Evolutionary conservation across 1,284 basidiomycete species (phyloP).

Genomic region (Cryptococcus sp.): DNA sequence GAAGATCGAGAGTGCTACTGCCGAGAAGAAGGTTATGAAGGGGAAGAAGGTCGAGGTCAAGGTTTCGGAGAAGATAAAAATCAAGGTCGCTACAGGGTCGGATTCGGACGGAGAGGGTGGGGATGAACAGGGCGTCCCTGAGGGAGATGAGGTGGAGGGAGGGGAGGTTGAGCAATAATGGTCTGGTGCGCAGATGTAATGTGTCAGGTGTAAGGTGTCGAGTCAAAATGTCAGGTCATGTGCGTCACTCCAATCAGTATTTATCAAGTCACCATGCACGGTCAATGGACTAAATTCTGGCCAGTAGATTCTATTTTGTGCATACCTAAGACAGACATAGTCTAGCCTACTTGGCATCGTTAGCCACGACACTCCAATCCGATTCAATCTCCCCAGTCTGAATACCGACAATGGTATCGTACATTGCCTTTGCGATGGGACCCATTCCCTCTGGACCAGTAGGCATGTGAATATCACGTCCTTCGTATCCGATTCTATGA

Average conservation of each 20-base stretch:
- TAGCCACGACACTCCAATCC: slow-evolving; percentile 61
- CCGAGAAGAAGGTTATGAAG: neutral
- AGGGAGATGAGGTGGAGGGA: neutral
- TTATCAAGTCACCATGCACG: no score
- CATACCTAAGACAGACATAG: no score
- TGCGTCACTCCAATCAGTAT: no score
- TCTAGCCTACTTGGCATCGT: slow-evolving; percentile 14
- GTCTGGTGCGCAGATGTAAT: no score
- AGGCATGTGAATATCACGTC: slow-evolving; percentile 76
- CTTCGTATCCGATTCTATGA: slow-evolving; percentile 72
- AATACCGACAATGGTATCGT: slow-evolving; percentile 80
- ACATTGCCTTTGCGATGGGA: slow-evolving; percentile 71
- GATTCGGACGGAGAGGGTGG: slow-evolving; percentile 6
- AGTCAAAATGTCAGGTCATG: no score
- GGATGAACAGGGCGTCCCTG: slow-evolving; percentile 17
- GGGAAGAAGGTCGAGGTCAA: no score
- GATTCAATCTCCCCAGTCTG: slow-evolving; percentile 81
- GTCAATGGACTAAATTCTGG: no score
- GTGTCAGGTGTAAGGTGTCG: no score
- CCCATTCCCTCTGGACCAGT: slow-evolving; percentile 85
- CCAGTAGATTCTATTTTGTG: no score
- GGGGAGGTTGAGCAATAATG: no score
- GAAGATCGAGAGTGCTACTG: neutral
- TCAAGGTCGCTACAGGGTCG: neutral
- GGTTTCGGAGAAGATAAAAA: neutral